Percentiles rank a stretch among this genome's conserved stretches.
phyloP scores from a whole-genome alignment of 495 filamentous ascomycete species.

The Pyrenula aspistea region DNA sequence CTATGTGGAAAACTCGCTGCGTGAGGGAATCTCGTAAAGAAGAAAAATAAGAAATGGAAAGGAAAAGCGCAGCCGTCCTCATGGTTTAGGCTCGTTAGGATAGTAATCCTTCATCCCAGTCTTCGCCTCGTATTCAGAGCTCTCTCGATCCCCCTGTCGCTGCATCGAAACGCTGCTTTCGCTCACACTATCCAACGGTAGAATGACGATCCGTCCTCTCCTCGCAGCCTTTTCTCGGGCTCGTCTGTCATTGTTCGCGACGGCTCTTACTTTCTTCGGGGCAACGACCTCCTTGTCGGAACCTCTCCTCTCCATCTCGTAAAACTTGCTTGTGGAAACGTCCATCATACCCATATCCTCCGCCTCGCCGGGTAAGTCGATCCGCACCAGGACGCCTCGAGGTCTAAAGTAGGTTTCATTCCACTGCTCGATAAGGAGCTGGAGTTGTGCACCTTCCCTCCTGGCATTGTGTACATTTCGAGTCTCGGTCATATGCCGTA shows the following conservation, averaged over 20 bases:
- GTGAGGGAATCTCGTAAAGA: too few species aligned
- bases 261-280: not conserved
- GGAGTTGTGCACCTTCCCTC: slow-evolving; percentile 9
- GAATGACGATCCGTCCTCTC: slow-evolving; percentile 23
- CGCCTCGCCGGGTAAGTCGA: slow-evolving; percentile 21
- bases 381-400: slow-evolving; percentile 20
- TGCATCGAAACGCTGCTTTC: too few species aligned
- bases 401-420: slow-evolving; percentile 22
- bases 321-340: slow-evolving; percentile 3
- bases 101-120: not conserved
- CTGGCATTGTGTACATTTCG: slow-evolving; percentile 15
- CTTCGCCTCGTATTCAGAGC: not conserved
- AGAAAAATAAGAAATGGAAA: not conserved
- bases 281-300: too few species aligned
- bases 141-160: not conserved
- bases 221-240: slow-evolving; percentile 9
- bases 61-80: not conserved
- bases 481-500: slow-evolving; percentile 13
- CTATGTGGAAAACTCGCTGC: too few species aligned
- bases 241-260: not conserved
- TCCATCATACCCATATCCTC: slow-evolving; percentile 16
- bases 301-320: not conserved
- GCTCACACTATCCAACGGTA: slow-evolving; percentile 20
- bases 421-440: slow-evolving; percentile 18
- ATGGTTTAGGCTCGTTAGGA: not conserved